These are phyloP conservation scores for Glarea lozoyensis DNA, from an alignment of 495 filamentous ascomycete genomes.

Conservation along the genomic window DNA sequence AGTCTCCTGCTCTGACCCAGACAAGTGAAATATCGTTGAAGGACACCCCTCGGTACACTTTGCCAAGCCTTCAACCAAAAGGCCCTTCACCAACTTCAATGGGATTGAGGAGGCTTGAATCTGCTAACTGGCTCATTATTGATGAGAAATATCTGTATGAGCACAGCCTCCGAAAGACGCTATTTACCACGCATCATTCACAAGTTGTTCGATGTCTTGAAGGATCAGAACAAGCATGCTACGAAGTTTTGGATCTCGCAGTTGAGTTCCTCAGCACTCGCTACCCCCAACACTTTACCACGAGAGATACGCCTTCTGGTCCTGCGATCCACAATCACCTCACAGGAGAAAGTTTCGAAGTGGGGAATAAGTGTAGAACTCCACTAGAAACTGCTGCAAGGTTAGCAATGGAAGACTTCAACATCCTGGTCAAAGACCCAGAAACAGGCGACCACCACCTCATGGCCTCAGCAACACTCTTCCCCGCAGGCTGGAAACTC, in stretches of 20 bases:
- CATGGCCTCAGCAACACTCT: conserved; percentile 47
- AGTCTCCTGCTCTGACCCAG: neutral
- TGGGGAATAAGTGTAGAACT: conserved; percentile 25
- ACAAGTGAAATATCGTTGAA: conserved; percentile 1
- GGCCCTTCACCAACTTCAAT: conserved; percentile 32
- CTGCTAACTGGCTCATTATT: conserved; percentile 44
- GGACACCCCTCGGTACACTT: conserved; percentile 12
- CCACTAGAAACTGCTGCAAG: conserved; percentile 48
- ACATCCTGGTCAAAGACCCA: conserved; percentile 40
- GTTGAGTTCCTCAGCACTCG: conserved; percentile 38
- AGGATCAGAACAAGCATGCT: conserved; percentile 39
- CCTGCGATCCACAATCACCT: conserved; percentile 36
- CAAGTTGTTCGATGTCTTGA: conserved; percentile 42
- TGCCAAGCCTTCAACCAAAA: conserved; percentile 10
- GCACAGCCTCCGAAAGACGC: conserved; percentile 32
- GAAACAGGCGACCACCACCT: conserved; percentile 37
- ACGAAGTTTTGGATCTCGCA: conserved; percentile 41
- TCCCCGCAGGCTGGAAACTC: conserved; percentile 49
- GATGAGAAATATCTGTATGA: conserved; percentile 44
- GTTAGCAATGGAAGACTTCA: conserved; percentile 50
- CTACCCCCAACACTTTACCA: conserved; percentile 38
- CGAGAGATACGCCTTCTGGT: conserved; percentile 14
- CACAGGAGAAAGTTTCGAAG: conserved; percentile 37
- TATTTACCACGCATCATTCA: conserved; percentile 31
- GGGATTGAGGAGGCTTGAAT: conserved; percentile 44